Evolutionary conservation across 768 basidiomycete species (phyloP), one percentile per base, ranked within the genome.

Genomic region (Pisolithus tinctorius): DNA sequence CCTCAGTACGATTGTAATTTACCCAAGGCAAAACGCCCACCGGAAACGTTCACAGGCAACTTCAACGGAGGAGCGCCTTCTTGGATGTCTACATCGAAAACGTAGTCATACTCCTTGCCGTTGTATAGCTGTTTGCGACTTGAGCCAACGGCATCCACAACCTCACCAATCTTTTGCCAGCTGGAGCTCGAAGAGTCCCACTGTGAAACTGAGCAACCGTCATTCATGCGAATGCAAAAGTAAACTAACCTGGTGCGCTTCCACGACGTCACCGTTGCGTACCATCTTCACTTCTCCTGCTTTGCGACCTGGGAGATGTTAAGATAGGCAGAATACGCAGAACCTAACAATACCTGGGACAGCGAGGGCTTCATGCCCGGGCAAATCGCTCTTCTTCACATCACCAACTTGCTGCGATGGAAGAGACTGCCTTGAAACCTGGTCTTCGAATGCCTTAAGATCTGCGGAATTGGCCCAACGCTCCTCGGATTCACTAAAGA

Each of bases 81-180:
- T 61, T 91, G 79, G 26, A 97, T 86, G 61, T 98, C 96, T 34
- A 99, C 94, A 62, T 96, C 94, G 61, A 98, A 97, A n/a, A 99
- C 95, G 61, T 96, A 96, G 69, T 99, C 96, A 63, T 94, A 99
- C 69, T 98, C 95, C 63, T 86, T 85, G 16, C 96, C 96, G 59
- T 93, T 69, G 62, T 88, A 86, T n/a, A 96, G 76, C 68, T 94
- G 90, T 68, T 90, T 94, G 51, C 92, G 78, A n/a, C 82, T 82
- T 34, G 85, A 82, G 23, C 93, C 89, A 47, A 95, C 88, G 17
- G 93, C 94, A 62, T 96, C 96, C 4, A 94, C 93, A 5, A 98
- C 94, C 58, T 94, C 88, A 23, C 96, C 96, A 31, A 98, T 83
- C 65, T 94, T 95, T 66, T 91, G 81, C 96, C 96, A 99, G 25